Evolutionary conservation across 2,329 filamentous ascomycete genomes (phyloP).

Genomic region (Neofusicoccum laricinum): DNA sequence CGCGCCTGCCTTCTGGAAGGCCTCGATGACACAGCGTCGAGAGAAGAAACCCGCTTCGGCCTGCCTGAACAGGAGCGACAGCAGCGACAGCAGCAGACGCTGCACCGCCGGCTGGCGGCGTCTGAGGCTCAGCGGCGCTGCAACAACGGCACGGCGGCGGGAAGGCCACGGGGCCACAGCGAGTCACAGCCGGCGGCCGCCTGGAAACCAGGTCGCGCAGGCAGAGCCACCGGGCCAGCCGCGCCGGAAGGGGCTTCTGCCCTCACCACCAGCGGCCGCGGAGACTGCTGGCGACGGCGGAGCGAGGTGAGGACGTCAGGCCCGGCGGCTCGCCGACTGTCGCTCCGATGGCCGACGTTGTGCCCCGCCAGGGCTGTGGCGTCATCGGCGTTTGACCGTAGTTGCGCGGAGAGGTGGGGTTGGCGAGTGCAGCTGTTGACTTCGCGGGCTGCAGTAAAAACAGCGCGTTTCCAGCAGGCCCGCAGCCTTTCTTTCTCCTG

Average conservation of each 20-base stretch:
- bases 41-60: slow-evolving; percentile 6
- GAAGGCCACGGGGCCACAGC: no score
- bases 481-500: neutral
- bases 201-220: slow-evolving; percentile 1
- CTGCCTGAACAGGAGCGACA: slow-evolving; percentile 2
- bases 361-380: slow-evolving; percentile 3
- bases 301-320: no score
- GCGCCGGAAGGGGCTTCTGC: neutral
- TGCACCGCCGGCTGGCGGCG: neutral
- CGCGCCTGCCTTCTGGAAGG: slow-evolving; percentile 1
- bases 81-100: neutral
- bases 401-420: slow-evolving; percentile 7
- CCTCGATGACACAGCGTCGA: neutral
- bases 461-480: neutral
- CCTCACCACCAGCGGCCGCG: neutral
- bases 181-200: neutral
- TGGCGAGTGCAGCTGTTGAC: neutral
- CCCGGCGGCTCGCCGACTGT: no score
- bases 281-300: neutral
- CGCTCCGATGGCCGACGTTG: neutral
- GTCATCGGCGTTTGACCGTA: slow-evolving; percentile 15
- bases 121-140: slow-evolving; percentile 1
- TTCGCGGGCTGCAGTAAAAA: neutral
- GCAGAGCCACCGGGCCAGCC: neutral
- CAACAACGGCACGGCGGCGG: neutral